Percentiles rank a stretch among this genome's conserved stretches.
These are phyloP conservation scores for Rhodotorula sp. DNA, from an alignment of 1,284 basidiomycete genomes.

Conservation along the genomic window DNA sequence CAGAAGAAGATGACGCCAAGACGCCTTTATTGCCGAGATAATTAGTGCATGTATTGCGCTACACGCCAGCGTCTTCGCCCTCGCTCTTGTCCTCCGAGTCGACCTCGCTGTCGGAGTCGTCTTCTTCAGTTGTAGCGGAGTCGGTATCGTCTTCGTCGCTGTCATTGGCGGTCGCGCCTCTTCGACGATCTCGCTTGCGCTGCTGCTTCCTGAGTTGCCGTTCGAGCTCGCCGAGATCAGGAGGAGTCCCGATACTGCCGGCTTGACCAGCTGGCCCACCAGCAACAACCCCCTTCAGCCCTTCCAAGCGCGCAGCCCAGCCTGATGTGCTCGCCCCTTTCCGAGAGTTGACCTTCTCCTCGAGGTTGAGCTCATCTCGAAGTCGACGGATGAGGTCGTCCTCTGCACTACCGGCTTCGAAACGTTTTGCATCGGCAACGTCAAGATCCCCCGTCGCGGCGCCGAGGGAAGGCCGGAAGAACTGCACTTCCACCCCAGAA, in stretches of 20 bases:
- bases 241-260: not conserved
- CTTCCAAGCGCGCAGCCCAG: slow-evolving; percentile 9
- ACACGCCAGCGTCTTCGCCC: not conserved
- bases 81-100: not conserved
- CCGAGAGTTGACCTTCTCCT: not conserved
- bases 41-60: not conserved
- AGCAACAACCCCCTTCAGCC: not conserved
- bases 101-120: not conserved
- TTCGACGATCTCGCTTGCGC: not conserved
- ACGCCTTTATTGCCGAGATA: too few species aligned
- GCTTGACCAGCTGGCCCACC: not conserved
- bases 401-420: not conserved
- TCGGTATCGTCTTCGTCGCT: not conserved
- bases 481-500: slow-evolving; percentile 19
- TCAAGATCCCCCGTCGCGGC: not conserved
- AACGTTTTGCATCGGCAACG: not conserved
- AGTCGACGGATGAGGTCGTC: slow-evolving; percentile 11
- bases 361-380: slow-evolving; percentile 9
- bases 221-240: slow-evolving; percentile 14
- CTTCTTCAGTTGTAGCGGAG: not conserved
- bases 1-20: too few species aligned
- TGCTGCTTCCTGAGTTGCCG: not conserved
- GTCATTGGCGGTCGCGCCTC: not conserved
- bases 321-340: not conserved
- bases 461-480: slow-evolving; percentile 11